Evolutionary conservation across 176 grass and related monocot genomes (phyloP), one percentile per base, ranked within the genome.

Genomic region (Canna indica): DNA sequence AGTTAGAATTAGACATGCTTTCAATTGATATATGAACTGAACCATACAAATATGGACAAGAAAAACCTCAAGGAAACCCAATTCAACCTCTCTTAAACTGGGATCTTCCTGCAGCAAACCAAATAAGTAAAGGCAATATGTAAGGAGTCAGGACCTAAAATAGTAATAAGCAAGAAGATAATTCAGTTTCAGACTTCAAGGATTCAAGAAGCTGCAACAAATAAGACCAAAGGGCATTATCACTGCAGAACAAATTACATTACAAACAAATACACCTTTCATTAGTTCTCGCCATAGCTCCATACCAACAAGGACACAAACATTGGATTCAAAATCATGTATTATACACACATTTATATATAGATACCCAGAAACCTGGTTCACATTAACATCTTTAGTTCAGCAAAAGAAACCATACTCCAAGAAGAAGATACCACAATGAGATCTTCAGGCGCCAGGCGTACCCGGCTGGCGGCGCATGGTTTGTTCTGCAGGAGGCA

Each of bases 401-500:
- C 50, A 8, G 50, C 50, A n/a, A 6, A 54, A 54, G n/a, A 54
- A n/a, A 47, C 22, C 17, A 24, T 18, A 54, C 50, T n/a, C 7
- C 50, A 20, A 46, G 24, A 72, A 47, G 47, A 69, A 73, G 14
- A 17, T 45, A 4, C 63, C 44, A 39, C 5, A 13, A 47, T 16
- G 38, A 72, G 46, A 73, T 30, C 53, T 73, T 86, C 54, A 86
- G 80, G 59, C 47, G 14, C 79, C 77, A 27, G n/a, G n/a, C n/a
- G n/a, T n/a, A n/a, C n/a, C n/a, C n/a, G n/a, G n/a, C n/a, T n/a
- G n/a, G n/a, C 83, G 88, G 17, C 83, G 86, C 94, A 97, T 97
- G 34, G 82, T 87, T 75, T 97, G 89, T 50, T 87, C 88, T 58
- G 41, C 36, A 15, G 93, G 93, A 38, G 88, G 86, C 78, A 91